phyloP scores from a whole-genome alignment of 2,329 filamentous ascomycete species.

The Capronia americana region DNA sequence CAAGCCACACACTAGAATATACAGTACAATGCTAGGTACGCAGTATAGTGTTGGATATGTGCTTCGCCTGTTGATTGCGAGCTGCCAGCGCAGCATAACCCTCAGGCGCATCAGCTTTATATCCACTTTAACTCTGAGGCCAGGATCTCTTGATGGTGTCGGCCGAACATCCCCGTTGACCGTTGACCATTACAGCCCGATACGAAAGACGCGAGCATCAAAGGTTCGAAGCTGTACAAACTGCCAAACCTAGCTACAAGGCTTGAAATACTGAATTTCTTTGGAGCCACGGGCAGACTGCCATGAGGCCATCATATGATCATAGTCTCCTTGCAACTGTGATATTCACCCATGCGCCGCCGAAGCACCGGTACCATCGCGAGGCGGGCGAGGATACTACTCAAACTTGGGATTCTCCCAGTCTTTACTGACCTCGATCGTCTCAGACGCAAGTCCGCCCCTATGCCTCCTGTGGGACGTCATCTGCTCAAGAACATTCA shows the following conservation, averaged over 20 bases:
- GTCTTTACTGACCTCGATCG: slow-evolving; percentile 8
- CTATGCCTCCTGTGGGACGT: background rate
- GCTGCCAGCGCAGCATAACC: background rate
- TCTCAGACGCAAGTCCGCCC: too few species aligned
- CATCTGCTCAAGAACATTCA: background rate
- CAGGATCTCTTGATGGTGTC: background rate
- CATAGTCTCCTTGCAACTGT: background rate
- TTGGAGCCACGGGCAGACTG: background rate
- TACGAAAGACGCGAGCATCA: background rate
- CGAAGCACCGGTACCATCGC: background rate
- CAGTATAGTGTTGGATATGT: too few species aligned
- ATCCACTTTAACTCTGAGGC: background rate
- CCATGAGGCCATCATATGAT: background rate
- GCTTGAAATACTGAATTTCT: background rate
- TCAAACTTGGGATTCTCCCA: slow-evolving; percentile 11
- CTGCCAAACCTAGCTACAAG: background rate
- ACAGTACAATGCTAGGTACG: too few species aligned
- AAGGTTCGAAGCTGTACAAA: background rate
- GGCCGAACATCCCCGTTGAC: background rate
- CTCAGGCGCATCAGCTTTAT: background rate
- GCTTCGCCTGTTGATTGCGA: background rate
- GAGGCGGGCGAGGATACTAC: slow-evolving; percentile 18
- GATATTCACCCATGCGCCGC: background rate
- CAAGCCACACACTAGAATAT: background rate
- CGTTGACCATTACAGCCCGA: background rate